Evolutionary conservation across 768 basidiomycete genomes (phyloP).

Genomic region (Suillus placidus): DNA sequence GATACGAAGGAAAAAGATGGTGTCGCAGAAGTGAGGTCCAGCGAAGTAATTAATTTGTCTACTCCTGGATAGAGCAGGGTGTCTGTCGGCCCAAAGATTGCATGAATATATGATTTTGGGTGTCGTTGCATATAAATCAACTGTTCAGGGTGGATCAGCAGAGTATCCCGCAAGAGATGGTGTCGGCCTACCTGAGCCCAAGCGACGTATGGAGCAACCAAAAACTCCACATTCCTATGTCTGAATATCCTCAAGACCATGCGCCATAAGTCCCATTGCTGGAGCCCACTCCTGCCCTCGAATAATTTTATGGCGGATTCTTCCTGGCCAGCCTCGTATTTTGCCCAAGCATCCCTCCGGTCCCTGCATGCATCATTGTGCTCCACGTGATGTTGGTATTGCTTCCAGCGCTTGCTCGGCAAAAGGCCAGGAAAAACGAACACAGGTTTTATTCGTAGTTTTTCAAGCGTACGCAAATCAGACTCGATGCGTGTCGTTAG

Average conservation of each 20-base stretch:
- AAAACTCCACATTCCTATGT: slow-evolving; percentile 93
- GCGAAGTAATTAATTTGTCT: slow-evolving; percentile 86
- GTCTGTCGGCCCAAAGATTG: slow-evolving; percentile 91
- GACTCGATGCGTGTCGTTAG: slow-evolving; percentile 87
- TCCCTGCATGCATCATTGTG: slow-evolving; percentile 73
- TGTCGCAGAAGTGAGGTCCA: slow-evolving; percentile 70
- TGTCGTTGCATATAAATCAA: slow-evolving; percentile 95
- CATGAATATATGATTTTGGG: slow-evolving; percentile 90
- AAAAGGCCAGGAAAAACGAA: slow-evolving; percentile 94
- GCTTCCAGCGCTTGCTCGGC: slow-evolving; percentile 75
- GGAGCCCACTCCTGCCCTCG: slow-evolving; percentile 68
- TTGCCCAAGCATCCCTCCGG: slow-evolving; percentile 84
- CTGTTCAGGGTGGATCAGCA: slow-evolving; percentile 44
- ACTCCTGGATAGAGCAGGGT: slow-evolving; percentile 85
- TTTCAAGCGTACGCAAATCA: slow-evolving; percentile 89
- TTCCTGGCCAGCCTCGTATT: slow-evolving; percentile 91
- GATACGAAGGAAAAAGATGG: slow-evolving; percentile 85
- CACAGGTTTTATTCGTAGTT: slow-evolving; percentile 94
- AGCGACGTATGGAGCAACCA: slow-evolving; percentile 93
- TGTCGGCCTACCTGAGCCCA: slow-evolving; percentile 84
- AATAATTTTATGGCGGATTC: slow-evolving; percentile 87
- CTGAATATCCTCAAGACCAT: slow-evolving; percentile 90
- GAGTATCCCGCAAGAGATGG: not conserved
- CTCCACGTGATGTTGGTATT: slow-evolving; percentile 52
- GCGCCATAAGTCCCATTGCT: slow-evolving; percentile 94